Base-by-base conservation (phyloP, 192 early-diverging fungal genomes). In the Gaertneriomyces sp. region DNA sequence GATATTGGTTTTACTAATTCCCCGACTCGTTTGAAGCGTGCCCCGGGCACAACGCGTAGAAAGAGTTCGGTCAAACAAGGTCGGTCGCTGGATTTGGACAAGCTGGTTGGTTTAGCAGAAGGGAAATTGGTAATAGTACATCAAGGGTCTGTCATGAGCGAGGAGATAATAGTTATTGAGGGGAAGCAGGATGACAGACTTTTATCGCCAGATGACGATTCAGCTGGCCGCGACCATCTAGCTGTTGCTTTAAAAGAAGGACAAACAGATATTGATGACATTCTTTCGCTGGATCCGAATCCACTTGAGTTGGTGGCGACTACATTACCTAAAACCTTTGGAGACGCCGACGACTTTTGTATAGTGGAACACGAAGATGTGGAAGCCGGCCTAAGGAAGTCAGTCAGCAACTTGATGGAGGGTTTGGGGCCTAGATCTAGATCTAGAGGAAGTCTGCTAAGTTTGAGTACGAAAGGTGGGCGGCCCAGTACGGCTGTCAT, bases 251-350 rank as follows among this genome's bases (percentile, higher is more conserved):
- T 20, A 38, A 42, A 56, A 2, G 64, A 66, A 4, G 52, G 43
- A 25, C 40, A 17, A 20, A 55, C 46, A 8, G 64, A 66, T 45
- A 66, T 66, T 44, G 64, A 66, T 45, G 64, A 66, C 25, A 54
- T 66, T 10, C 39, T 66, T 8, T 33, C 53, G 5, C 17, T 14
- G n/a, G 64, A 66, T 45, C 64, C 64, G n/a, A 52, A 66, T 14
- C 64, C 64, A 57, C 10, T 11, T 25, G 64, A 33, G 33, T 14
- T 19, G 40, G 53, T 43, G 17, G 14, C 17, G 7, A 43, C 53
- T 9, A 4, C 42, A 12, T 7, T 66, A 7, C 64, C 64, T 6
- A 39, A 45, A 14, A 45, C 8, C 11, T 44, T 66, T 46, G 42
- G 33, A 7, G 64, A 66, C 33, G 64, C 64, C 6, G 64, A 46